Evolutionary conservation across 441 rosid species (phyloP).

Genomic region (Isatis lusitanica): DNA sequence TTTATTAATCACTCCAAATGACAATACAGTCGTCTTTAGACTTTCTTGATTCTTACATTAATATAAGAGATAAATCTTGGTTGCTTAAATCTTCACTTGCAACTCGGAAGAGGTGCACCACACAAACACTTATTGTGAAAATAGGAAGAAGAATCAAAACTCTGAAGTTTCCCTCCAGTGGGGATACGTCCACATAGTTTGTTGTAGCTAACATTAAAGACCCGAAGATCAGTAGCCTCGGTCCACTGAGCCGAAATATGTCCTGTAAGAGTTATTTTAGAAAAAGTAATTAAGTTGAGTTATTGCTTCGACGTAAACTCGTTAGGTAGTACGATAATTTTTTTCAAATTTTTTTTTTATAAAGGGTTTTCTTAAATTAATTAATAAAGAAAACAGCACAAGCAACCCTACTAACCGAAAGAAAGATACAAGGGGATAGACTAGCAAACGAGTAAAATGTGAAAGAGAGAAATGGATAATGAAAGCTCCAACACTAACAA

Average conservation of each 20-base stretch:
- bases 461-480: no score
- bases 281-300: neutral
- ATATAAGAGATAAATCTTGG: neutral
- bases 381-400: no score
- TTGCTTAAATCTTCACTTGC: conserved; percentile 31
- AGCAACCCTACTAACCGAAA: no score
- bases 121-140: conserved; percentile 56
- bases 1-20: neutral
- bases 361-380: no score
- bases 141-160: conserved; percentile 41
- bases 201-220: conserved; percentile 59
- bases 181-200: conserved; percentile 60
- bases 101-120: conserved; percentile 50
- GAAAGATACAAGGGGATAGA: no score
- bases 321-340: no score
- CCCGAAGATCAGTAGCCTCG: conserved; percentile 17
- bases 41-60: neutral
- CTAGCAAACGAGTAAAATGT: no score
- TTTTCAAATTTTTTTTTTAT: no score
- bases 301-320: no score
- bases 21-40: neutral
- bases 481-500: no score
- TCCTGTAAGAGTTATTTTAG: no score
- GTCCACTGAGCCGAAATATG: conserved; percentile 44
- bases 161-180: conserved; percentile 50